phyloP scores from a whole-genome alignment of 495 filamentous ascomycete genomes.

The Xylaria cubensis region DNA sequence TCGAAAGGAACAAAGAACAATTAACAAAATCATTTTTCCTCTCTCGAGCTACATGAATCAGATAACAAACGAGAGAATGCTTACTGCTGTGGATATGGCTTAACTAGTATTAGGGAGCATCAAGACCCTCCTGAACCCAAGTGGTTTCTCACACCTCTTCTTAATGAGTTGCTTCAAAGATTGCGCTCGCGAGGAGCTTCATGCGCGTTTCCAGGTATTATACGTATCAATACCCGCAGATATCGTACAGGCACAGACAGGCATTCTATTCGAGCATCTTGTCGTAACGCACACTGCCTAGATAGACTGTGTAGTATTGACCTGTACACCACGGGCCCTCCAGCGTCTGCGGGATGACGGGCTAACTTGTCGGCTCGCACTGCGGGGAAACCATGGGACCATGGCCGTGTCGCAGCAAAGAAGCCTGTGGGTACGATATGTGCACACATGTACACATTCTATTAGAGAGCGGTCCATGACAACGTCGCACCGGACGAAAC shows the following conservation, averaged over 20 bases:
- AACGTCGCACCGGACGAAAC: constrained; percentile 18
- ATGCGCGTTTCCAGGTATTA: constrained; percentile 13
- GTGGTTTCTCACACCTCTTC: constrained; percentile 10
- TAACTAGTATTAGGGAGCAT: background rate
- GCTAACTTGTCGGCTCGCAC: constrained; percentile 25
- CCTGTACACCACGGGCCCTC: background rate
- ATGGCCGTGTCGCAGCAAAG: constrained; percentile 20
- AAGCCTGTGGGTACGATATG: constrained; percentile 15
- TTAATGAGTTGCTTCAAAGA: background rate
- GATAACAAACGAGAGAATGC: background rate
- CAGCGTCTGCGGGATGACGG: constrained; percentile 11
- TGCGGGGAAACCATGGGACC: constrained; percentile 27
- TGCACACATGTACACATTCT: constrained; percentile 17
- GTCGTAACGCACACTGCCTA: background rate
- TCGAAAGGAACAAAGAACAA: background rate
- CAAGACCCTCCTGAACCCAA: constrained; percentile 10
- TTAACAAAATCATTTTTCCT: background rate
- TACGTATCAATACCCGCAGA: background rate
- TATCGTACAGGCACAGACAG: constrained; percentile 1
- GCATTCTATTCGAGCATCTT: background rate
- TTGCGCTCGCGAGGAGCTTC: constrained; percentile 18
- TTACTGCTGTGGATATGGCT: background rate
- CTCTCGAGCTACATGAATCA: constrained; percentile 5
- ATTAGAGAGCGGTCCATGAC: constrained; percentile 23
- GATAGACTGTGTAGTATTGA: background rate